phyloP scores from a whole-genome alignment of 1,139 yeast species.

The Ashbya aceris region DNA sequence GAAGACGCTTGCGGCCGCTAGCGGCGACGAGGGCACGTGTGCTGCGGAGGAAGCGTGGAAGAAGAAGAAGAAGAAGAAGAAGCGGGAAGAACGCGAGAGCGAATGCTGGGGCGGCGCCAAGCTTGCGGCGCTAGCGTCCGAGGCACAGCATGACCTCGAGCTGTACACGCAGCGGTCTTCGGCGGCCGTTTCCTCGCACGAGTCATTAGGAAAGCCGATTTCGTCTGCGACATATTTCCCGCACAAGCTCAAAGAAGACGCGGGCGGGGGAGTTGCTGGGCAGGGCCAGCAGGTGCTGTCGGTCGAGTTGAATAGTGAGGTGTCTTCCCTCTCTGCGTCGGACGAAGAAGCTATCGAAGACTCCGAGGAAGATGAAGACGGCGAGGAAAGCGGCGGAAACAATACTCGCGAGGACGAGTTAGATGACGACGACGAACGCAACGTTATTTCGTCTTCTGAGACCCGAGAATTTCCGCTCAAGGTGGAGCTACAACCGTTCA shows the following conservation, averaged over 20 bases:
- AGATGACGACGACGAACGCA: slow-evolving; percentile 15
- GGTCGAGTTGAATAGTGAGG: neutral
- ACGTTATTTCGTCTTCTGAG: slow-evolving; percentile 16
- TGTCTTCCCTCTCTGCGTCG: neutral
- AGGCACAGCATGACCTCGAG: slow-evolving; percentile 3
- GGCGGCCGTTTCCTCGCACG: neutral
- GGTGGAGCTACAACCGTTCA: slow-evolving; percentile 79
- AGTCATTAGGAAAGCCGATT: slow-evolving; percentile 38
- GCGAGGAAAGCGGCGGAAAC: slow-evolving; percentile 18
- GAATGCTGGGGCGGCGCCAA: neutral
- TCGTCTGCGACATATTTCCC: slow-evolving; percentile 64
- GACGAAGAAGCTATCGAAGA: neutral
- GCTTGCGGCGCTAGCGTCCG: neutral
- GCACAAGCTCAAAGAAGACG: slow-evolving; percentile 34
- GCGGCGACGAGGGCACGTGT: neutral
- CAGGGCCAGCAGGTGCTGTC: neutral
- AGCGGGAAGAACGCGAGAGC: neutral
- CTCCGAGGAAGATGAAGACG: slow-evolving; percentile 7
- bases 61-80: slow-evolving; percentile 6
- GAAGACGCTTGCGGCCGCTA: neutral
- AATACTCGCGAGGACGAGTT: slow-evolving; percentile 15
- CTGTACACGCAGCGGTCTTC: neutral
- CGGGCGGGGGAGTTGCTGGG: slow-evolving; percentile 1
- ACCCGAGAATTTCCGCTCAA: slow-evolving; percentile 49
- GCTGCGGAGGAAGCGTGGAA: neutral